These are phyloP conservation scores for Saccharomycopsis oosterbeekiorum DNA, from an alignment of 805 yeast genomes.

Conservation along the genomic window DNA sequence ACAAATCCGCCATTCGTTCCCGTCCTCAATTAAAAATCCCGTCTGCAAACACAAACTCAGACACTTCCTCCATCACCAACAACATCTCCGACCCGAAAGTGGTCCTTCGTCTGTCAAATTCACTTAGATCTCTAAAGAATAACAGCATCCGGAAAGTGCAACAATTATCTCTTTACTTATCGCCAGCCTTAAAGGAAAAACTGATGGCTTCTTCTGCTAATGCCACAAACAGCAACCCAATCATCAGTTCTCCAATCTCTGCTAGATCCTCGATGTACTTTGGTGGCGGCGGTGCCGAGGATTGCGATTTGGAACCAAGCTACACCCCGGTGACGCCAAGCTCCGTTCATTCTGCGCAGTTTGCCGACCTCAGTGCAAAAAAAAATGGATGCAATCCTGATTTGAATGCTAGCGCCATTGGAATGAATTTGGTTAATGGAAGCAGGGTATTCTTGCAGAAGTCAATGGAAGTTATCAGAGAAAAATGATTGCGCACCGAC, in stretches of 20 bases:
- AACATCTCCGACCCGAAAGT: conserved; percentile 14
- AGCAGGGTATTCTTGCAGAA: background rate
- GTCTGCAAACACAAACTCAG: background rate
- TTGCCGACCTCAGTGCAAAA: background rate
- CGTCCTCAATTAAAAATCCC: background rate
- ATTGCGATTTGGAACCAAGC: background rate
- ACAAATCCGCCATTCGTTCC: conserved; percentile 16
- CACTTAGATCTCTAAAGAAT: conserved; percentile 7
- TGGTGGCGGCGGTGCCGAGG: background rate
- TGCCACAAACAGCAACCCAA: background rate
- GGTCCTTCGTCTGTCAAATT: background rate
- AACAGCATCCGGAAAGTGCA: conserved; percentile 11
- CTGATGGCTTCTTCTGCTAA: background rate
- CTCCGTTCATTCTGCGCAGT: background rate
- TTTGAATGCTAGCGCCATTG: background rate
- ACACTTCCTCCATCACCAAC: conserved; percentile 5
- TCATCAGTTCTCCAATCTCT: conserved; percentile 8
- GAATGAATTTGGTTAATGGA: background rate
- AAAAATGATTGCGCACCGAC: background rate
- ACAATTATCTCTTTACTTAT: conserved; percentile 9
- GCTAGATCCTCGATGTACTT: conserved; percentile 7
- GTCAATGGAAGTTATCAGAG: conserved; percentile 11
- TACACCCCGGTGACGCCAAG: conserved; percentile 7
- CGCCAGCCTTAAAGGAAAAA: conserved; percentile 6
- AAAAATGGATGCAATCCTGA: background rate